These are phyloP conservation scores for Hymenoscyphus fructigenus DNA, from an alignment of 2,329 filamentous ascomycete genomes.

Conservation along the genomic window DNA sequence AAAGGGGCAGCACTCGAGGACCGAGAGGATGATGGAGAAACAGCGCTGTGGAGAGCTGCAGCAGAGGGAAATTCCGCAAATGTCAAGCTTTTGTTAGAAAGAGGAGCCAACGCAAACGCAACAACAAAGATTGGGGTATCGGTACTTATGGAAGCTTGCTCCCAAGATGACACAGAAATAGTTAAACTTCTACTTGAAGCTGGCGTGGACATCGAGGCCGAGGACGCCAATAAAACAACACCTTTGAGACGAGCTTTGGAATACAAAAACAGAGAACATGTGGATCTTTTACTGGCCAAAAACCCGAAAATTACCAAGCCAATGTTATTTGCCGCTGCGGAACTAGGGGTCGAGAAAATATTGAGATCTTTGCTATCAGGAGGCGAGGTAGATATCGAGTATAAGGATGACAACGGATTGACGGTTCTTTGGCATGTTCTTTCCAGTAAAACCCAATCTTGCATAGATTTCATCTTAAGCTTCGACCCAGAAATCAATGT, in stretches of 20 bases:
- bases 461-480: neutral
- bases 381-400: neutral
- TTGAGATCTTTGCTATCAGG: neutral
- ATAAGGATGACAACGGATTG: neutral
- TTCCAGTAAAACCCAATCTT: neutral
- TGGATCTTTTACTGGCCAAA: neutral
- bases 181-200: neutral
- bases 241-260: neutral
- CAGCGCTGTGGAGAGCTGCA: neutral
- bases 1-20: neutral
- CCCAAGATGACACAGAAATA: neutral
- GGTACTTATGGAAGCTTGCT: neutral
- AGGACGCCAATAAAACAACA: neutral
- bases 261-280: neutral
- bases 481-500: neutral
- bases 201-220: constrained; percentile 20
- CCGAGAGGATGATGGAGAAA: neutral
- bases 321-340: neutral
- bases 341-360: neutral
- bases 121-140: neutral
- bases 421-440: constrained; percentile 1
- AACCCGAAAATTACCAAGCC: neutral
- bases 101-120: neutral
- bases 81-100: neutral
- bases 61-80: neutral